Conservation (phyloP, 805 yeast genomes). For the Teunomyces kruisii region DNA sequence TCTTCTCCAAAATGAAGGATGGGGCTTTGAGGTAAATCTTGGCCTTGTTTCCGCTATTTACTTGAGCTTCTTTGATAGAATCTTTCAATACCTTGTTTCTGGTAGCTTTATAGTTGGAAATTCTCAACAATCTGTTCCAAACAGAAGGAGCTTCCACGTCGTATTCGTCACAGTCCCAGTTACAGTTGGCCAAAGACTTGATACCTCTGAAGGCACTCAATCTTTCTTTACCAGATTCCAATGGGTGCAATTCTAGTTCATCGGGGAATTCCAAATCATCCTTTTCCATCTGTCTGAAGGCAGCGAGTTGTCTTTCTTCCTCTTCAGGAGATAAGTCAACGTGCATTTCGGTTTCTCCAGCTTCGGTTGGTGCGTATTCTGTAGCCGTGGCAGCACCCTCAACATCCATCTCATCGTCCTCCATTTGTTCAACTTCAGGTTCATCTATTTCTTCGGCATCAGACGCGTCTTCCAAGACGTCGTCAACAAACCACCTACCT, state of each 20-base stretch:
- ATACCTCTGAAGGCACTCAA: slow-evolving; percentile 82
- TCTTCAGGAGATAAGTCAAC: slow-evolving; percentile 79
- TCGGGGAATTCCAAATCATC: slow-evolving; percentile 95
- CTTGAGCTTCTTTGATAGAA: slow-evolving; percentile 42
- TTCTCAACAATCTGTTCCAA: slow-evolving; percentile 73
- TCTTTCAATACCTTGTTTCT: slow-evolving; percentile 68
- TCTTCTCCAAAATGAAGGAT: slow-evolving; percentile 39
- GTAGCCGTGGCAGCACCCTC: slow-evolving; percentile 29
- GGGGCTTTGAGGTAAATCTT: slow-evolving; percentile 62
- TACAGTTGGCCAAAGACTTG: slow-evolving; percentile 72
- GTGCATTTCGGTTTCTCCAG: slow-evolving; percentile 53
- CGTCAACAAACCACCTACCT: slow-evolving; percentile 72
- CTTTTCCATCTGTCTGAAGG: slow-evolving; percentile 64
- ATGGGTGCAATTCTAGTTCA: slow-evolving; percentile 82
- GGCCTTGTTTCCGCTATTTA: slow-evolving; percentile 60
- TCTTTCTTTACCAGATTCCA: slow-evolving; percentile 71
- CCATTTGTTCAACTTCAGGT: slow-evolving; percentile 38
- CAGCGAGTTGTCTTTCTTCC: slow-evolving; percentile 72
- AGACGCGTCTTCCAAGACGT: slow-evolving; percentile 41
- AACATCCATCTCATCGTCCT: slow-evolving; percentile 21
- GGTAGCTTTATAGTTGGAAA: slow-evolving; percentile 75
- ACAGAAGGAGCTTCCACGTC: slow-evolving; percentile 75
- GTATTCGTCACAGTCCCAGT: slow-evolving; percentile 84
- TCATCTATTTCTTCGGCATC: slow-evolving; percentile 45
- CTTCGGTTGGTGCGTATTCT: slow-evolving; percentile 47